phyloP scores from a whole-genome alignment of 345 rosid species.

The Populus pruinosa region DNA sequence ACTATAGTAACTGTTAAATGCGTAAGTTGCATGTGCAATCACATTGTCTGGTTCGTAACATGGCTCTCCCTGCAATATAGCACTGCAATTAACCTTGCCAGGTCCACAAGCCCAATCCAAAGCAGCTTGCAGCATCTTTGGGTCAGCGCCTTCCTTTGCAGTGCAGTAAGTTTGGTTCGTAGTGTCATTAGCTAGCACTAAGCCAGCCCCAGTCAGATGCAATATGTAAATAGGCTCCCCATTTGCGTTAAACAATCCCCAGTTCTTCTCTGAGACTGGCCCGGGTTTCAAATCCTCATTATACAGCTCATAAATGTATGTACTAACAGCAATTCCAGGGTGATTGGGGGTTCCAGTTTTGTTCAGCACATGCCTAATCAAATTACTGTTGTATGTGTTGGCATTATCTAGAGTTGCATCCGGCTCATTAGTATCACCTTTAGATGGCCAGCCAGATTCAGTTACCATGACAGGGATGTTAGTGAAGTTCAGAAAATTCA shows the following conservation, averaged over 20 bases:
- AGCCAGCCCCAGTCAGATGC: conserved; percentile 56
- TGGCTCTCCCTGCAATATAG: conserved; percentile 68
- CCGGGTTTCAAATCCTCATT: conserved; percentile 83
- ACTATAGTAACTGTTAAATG: conserved; percentile 85
- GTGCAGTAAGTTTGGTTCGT: conserved; percentile 89
- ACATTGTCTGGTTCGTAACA: conserved; percentile 90
- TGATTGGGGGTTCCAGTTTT: conserved; percentile 96
- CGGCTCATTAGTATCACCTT: conserved; percentile 67
- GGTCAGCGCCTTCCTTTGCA: conserved; percentile 69
- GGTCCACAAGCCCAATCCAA: conserved; percentile 99
- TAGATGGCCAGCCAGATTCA: conserved; percentile 97
- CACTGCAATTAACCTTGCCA: conserved; percentile 85
- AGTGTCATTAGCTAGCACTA: conserved; percentile 80
- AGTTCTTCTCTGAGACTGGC: conserved; percentile 75
- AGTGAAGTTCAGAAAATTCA: conserved; percentile 80
- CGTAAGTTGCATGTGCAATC: conserved; percentile 69
- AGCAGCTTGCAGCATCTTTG: conserved; percentile 92
- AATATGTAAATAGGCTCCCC: conserved; percentile 71
- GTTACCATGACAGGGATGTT: conserved; percentile 75
- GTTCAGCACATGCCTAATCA: conserved; percentile 83
- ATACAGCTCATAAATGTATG: conserved; percentile 93
- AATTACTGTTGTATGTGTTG: conserved; percentile 85
- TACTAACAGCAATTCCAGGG: conserved; percentile 69
- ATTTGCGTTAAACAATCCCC: conserved; percentile 83
- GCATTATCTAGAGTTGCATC: conserved; percentile 87